Evolutionary conservation across 306 rosid genomes (phyloP), one percentile per base, ranked within the genome.

Genomic region (Oemleria cerasiformis): DNA sequence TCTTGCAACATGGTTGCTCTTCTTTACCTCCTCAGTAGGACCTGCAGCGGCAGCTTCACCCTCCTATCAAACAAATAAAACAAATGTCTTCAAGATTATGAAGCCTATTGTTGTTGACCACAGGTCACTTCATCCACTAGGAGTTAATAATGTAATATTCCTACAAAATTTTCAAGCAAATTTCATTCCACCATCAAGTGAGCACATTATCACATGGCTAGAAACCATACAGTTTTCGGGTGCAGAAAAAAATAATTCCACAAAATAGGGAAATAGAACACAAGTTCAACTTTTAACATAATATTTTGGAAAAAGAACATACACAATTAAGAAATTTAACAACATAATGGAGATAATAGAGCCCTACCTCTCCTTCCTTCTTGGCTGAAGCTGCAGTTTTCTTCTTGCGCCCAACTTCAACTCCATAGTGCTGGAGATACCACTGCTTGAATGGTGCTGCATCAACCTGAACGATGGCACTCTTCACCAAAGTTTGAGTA

Each of bases 381-480:
- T 87, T 87, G 57, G 82, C 60, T 55, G 71, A 41, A 67, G 75
- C 78, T 5, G 78, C 20, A 53, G 61, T 39, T 79, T 87, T 86
- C 82, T 86, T 86, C 86, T 84, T 86, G 82, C 86, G 86, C 8
- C 91, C 91, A 71, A 86, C 13, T 3, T 86, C 91, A 66, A 86
- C 85, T 9, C 88, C 91, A 58, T 86, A 86, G 74, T 86, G 88
- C 63, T 84, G 86, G 17, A 75, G 86, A 75, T 86, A 84, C 91
- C 91, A 86, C 78, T 84, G 91, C 76, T 82, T 86, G 80, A 86
- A 86, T 39, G 91, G 91, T 13, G 88, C 91, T 1, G 86, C 91
- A 82, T 86, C 91, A 77, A 86, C 91, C 73, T 86, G 88, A 57
- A 86, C 80, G 53, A 86, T 86, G 45, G 91, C 91, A 77, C 86